These are phyloP conservation scores for Fusarium sp. DNA, from an alignment of 2,329 filamentous ascomycete species.

Conservation along the genomic window DNA sequence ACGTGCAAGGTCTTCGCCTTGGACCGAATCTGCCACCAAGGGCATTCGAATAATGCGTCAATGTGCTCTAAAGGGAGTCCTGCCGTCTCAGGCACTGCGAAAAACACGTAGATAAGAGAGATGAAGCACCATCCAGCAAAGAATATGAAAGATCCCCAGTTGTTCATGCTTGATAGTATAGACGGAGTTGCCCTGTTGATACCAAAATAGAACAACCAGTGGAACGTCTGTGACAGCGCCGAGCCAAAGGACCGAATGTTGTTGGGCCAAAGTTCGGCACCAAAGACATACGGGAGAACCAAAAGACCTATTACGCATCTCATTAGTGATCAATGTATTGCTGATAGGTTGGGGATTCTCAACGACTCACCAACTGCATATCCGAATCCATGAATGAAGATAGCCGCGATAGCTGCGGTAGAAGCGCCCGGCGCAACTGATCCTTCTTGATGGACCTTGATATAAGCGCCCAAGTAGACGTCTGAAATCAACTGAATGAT, in stretches of 20 bases:
- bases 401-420: slow-evolving; percentile 54
- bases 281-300: slow-evolving; percentile 58
- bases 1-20: slow-evolving; percentile 11
- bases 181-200: slow-evolving; percentile 50
- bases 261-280: slow-evolving; percentile 58
- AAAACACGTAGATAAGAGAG: slow-evolving; percentile 51
- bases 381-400: slow-evolving; percentile 59
- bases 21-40: slow-evolving; percentile 41
- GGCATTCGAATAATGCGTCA: slow-evolving; percentile 50
- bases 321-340: too few species aligned
- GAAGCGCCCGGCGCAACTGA: slow-evolving; percentile 45
- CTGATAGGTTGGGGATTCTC: too few species aligned
- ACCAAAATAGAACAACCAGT: slow-evolving; percentile 55
- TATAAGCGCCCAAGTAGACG: slow-evolving; percentile 54
- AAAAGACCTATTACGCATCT: too few species aligned
- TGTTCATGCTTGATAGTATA: slow-evolving; percentile 48
- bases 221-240: slow-evolving; percentile 42
- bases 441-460: slow-evolving; percentile 49
- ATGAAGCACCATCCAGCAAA: slow-evolving; percentile 54
- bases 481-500: slow-evolving; percentile 53
- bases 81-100: slow-evolving; percentile 54
- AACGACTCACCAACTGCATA: slow-evolving; percentile 53
- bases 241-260: slow-evolving; percentile 57
- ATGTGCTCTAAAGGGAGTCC: slow-evolving; percentile 54
- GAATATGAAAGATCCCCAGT: slow-evolving; percentile 55